phyloP scores from a whole-genome alignment of 176 grass and related monocot species.

The Oryza longistaminata region DNA sequence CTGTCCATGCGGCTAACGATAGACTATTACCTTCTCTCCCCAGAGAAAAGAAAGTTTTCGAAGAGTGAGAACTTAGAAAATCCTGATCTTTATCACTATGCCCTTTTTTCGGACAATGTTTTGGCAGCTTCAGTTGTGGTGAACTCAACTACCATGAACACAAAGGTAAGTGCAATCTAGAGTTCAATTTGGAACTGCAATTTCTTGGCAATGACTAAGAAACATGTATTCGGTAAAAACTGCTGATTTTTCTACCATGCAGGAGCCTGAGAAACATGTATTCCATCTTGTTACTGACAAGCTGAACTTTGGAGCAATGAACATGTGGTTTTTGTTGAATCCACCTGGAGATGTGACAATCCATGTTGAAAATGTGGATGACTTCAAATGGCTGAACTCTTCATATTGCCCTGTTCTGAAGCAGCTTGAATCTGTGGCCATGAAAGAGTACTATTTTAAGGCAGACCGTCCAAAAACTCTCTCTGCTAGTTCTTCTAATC shows the following conservation, averaged over 20 bases:
- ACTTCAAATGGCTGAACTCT: conserved; percentile 52
- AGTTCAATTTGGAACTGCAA: neutral
- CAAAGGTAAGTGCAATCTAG: conserved; percentile 32
- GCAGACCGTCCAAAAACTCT: conserved; percentile 35
- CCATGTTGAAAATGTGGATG: conserved; percentile 49
- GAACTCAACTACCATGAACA: conserved; percentile 45
- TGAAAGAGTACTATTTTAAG: conserved; percentile 50
- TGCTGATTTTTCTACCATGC: neutral
- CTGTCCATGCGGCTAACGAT: conserved; percentile 48
- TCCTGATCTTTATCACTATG: conserved; percentile 48
- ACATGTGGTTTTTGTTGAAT: conserved; percentile 56
- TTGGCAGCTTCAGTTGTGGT: conserved; percentile 49
- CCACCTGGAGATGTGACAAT: conserved; percentile 42
- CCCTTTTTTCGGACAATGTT: conserved; percentile 49
- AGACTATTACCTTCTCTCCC: conserved; percentile 43
- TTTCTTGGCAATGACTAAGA: neutral
- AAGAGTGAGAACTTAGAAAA: conserved; percentile 49
- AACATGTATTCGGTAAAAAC: neutral
- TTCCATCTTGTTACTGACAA: conserved; percentile 51
- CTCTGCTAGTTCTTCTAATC: conserved; percentile 36
- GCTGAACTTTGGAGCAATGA: conserved; percentile 47
- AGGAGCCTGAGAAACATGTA: conserved; percentile 52
- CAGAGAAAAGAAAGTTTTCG: conserved; percentile 48
- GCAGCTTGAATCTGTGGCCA: conserved; percentile 47
- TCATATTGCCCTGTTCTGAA: conserved; percentile 45